Base-by-base conservation (phyloP, 768 basidiomycete species). In the Podaxis pistillaris region DNA sequence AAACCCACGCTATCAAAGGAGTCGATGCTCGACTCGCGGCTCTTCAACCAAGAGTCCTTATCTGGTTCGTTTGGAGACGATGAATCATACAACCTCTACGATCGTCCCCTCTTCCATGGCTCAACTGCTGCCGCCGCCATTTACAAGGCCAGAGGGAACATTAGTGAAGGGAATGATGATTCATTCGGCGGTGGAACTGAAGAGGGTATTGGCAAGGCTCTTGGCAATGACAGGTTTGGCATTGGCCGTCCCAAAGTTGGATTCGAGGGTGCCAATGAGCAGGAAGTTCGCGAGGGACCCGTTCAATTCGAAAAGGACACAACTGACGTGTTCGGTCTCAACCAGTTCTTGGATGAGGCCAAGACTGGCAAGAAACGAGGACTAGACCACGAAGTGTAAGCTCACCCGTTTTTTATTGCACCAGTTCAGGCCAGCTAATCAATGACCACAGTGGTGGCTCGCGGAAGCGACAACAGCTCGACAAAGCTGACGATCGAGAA, bases 281-380 rank as follows among this genome's bases (percentile, higher is more conserved):
- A 91, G 72, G 94, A 95, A 71, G 81, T 90, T 28, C 79, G 88
- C 60, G 92, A 94, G 69, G 97, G 97, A 1, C 97, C 97, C 24
- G 97, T 99, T 46, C 94, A 98, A 71, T 99, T 99, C 70, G 97
- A 99, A 81, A 97, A 98, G 79, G 96, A 99, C 70, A 87, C 90
- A 1, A 84, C 87, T n/a, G 96, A 98, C 82, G 94, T 98, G 19
- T 98, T 98, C 71, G 96, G 96, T 65, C 81, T 98, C 65, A 92
- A 97, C 75, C 89, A 96, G 73, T 98, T 99, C 81, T 83, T 98
- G 81, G 94, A 98, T 72, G 93, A 95, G 74, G 97, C 96, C 17
- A 97, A 94, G 83, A 88, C 89, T 24, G 96, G 95, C n/a, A 87
- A 88, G 74, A 96, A 96, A 79, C 80, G 94, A 65, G 93, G 92